A percentile compares a stretch with the other conserved stretches of the same genome.
These are phyloP conservation scores for Fraxinus albicans DNA, from an alignment of 305 asterid genomes.

Conservation along the genomic window DNA sequence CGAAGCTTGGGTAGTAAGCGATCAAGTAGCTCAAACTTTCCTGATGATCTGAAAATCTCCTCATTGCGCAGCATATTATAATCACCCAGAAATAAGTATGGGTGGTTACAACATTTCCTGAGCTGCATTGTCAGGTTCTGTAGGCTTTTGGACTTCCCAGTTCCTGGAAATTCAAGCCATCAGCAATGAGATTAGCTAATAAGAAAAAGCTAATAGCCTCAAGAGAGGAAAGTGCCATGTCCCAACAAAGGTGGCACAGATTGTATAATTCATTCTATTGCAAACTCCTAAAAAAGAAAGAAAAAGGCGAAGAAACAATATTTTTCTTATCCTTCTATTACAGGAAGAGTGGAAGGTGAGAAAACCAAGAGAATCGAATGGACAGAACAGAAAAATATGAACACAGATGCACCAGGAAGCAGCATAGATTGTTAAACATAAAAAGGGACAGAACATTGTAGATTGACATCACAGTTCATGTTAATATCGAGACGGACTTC, in stretches of 20 bases:
- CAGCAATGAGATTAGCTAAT: not conserved
- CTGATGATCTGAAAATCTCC: slow-evolving; percentile 81
- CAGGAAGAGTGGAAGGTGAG: not conserved
- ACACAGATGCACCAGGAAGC: not conserved
- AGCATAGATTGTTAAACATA: not conserved
- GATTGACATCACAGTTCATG: not conserved
- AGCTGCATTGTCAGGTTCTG: slow-evolving; percentile 94
- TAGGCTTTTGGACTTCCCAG: slow-evolving; percentile 66
- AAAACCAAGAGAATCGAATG: not conserved
- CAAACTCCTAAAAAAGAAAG: not conserved
- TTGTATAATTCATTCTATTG: not conserved
- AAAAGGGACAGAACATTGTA: not conserved
- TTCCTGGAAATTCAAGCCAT: slow-evolving; percentile 57
- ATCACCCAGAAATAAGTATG: slow-evolving; percentile 70
- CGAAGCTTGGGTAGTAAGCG: slow-evolving; percentile 92
- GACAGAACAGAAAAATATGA: not conserved
- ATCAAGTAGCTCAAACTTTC: slow-evolving; percentile 94
- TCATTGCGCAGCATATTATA: slow-evolving; percentile 64
- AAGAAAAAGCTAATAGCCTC: not conserved
- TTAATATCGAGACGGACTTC: not conserved
- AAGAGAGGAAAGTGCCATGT: not conserved
- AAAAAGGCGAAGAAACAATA: not conserved
- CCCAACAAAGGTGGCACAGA: not conserved
- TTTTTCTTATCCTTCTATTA: not conserved
- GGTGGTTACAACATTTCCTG: slow-evolving; percentile 95